phyloP scores from a whole-genome alignment of 805 yeast species.

The Diddensiella santjacobensis region DNA sequence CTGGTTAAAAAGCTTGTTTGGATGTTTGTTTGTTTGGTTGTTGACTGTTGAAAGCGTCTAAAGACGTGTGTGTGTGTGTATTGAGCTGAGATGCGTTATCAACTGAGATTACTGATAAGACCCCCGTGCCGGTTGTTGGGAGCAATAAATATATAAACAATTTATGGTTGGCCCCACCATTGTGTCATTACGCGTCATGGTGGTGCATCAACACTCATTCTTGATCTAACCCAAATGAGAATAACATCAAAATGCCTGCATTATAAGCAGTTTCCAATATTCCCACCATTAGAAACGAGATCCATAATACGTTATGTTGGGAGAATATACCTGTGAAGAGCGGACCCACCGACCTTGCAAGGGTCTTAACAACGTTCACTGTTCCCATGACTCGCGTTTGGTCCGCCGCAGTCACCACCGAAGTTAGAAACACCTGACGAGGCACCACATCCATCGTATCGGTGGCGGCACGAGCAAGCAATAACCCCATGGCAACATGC shows the following conservation, averaged over 20 bases:
- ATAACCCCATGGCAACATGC: constrained; percentile 46
- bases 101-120: too few species aligned
- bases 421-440: constrained; percentile 72
- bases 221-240: background rate
- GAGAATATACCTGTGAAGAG: constrained; percentile 74
- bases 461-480: constrained; percentile 56
- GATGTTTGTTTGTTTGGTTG: too few species aligned
- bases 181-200: constrained; percentile 1
- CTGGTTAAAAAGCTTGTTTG: too few species aligned
- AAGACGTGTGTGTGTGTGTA: too few species aligned
- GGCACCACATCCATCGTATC: constrained; percentile 91
- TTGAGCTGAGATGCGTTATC: too few species aligned
- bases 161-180: too few species aligned
- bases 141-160: background rate
- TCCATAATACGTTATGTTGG: constrained; percentile 30
- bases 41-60: too few species aligned
- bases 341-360: constrained; percentile 82
- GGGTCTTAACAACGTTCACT: constrained; percentile 81
- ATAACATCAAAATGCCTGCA: background rate
- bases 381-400: constrained; percentile 77
- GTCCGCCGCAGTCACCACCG: constrained; percentile 58
- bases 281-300: constrained; percentile 35
- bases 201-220: background rate
- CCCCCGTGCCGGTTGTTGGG: background rate
- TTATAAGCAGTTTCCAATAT: constrained; percentile 29